phyloP scores from a whole-genome alignment of 2,329 filamentous ascomycete genomes.

The Aspergillus sp. region DNA sequence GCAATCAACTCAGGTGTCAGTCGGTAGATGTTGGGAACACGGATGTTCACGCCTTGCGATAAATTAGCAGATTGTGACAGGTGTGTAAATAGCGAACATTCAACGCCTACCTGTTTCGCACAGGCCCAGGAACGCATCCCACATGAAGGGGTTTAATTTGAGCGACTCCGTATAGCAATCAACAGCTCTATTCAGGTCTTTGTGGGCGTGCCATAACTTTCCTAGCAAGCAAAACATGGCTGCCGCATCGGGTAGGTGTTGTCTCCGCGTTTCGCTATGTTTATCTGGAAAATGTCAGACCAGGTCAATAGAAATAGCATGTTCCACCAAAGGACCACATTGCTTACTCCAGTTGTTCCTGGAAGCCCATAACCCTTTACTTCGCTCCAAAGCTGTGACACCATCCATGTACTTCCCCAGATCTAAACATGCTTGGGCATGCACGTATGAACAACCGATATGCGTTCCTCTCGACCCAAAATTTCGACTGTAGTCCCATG shows the following conservation, averaged over 20 bases:
- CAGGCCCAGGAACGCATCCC: conserved; percentile 87
- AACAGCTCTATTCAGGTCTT: conserved; percentile 73
- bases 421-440: conserved; percentile 78
- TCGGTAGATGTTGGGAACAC: conserved; percentile 80
- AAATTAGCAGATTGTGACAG: conserved; percentile 1
- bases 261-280: conserved; percentile 68
- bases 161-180: conserved; percentile 82
- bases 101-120: conserved; percentile 62
- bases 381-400: conserved; percentile 74
- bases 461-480: conserved; percentile 65
- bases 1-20: conserved; percentile 58
- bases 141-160: conserved; percentile 91
- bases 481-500: conserved; percentile 73
- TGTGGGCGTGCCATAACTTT: conserved; percentile 76
- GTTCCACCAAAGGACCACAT: neutral
- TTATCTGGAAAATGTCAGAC: conserved; percentile 41
- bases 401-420: conserved; percentile 76
- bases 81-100: neutral
- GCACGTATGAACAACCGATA: conserved; percentile 82
- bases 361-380: conserved; percentile 65
- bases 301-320: conserved; percentile 1
- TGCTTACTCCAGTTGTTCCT: conserved; percentile 69
- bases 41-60: conserved; percentile 63
- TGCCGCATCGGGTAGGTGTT: conserved; percentile 72
- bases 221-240: conserved; percentile 77